Percentiles rank a stretch among this genome's conserved stretches.
Conservation (phyloP, 1,284 basidiomycete species). For the Malassezia nana region DNA sequence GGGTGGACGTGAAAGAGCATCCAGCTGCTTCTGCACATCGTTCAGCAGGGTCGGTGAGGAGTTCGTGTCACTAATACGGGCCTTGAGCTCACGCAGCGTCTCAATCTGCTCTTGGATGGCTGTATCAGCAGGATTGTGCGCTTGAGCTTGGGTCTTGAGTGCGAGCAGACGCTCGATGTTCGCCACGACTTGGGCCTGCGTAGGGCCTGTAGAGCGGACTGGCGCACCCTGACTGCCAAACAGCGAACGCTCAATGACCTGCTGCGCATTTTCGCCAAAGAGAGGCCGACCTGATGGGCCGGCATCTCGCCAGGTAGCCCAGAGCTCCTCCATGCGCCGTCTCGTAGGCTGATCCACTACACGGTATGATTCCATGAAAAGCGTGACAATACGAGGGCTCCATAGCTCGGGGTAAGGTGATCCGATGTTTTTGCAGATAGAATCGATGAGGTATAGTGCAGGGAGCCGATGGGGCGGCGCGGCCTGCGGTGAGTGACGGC, state of each 20-base stretch:
- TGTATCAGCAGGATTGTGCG: constrained; percentile 23
- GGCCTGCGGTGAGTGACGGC: constrained; percentile 17
- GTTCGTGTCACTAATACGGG: constrained; percentile 61
- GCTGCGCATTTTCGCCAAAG: constrained; percentile 39
- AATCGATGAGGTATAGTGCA: constrained; percentile 86
- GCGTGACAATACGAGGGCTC: constrained; percentile 32
- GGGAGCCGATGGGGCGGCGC: constrained; percentile 79
- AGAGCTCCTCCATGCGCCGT: constrained; percentile 42
- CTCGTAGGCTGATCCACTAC: constrained; percentile 43
- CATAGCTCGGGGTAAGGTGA: constrained; percentile 40
- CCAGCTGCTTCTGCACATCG: constrained; percentile 68
- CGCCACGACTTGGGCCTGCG: constrained; percentile 28
- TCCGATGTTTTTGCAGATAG: constrained; percentile 55
- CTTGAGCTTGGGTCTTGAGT: constrained; percentile 26
- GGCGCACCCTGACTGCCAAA: constrained; percentile 37
- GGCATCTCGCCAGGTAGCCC: constrained; percentile 40
- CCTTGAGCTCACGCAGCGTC: constrained; percentile 57
- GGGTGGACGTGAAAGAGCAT: constrained; percentile 53
- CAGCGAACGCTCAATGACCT: constrained; percentile 35
- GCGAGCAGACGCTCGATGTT: constrained; percentile 35
- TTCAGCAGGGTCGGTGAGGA: constrained; percentile 68
- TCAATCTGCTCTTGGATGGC: constrained; percentile 24
- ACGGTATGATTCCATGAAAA: constrained; percentile 45
- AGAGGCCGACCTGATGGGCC: constrained; percentile 29
- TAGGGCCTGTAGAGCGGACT: constrained; percentile 9